A percentile compares a stretch with the other conserved stretches of the same genome.
Conservation (phyloP, 2,329 filamentous ascomycete genomes). For the Colletotrichum higginsianum region DNA sequence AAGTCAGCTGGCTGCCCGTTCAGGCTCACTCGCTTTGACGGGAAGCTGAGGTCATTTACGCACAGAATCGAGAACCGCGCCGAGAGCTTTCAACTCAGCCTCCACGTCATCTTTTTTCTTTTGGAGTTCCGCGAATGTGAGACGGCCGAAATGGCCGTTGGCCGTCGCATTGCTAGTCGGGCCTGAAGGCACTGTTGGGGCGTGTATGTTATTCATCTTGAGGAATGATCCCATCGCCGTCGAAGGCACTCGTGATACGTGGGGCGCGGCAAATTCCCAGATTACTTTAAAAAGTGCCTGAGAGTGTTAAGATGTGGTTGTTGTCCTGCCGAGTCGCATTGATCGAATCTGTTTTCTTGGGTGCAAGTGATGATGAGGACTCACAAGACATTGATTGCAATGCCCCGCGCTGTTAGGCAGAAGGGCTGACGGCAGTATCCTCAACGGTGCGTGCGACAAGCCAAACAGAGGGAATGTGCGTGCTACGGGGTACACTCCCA, state of each 20-base stretch:
- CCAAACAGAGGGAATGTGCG: neutral
- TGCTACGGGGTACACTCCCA: neutral
- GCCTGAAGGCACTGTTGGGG: conserved; percentile 78
- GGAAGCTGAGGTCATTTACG: conserved; percentile 47
- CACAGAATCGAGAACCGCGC: conserved; percentile 91
- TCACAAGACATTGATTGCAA: neutral
- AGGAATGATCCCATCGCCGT: conserved; percentile 44
- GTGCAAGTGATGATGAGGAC: too few species aligned
- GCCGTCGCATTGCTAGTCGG: conserved; percentile 74
- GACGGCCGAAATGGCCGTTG: conserved; percentile 74
- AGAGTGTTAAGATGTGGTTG: neutral
- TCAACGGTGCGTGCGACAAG: neutral
- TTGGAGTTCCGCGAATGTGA: conserved; percentile 85
- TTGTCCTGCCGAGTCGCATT: too few species aligned
- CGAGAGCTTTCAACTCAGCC: conserved; percentile 86
- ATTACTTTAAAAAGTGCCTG: neutral
- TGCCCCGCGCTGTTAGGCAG: conserved; percentile 7
- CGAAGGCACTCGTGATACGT: neutral
- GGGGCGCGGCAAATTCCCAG: neutral
- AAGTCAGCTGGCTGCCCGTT: conserved; percentile 41
- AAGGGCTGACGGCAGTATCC: neutral
- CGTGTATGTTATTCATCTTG: conserved; percentile 71
- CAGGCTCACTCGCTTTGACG: neutral
- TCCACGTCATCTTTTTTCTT: conserved; percentile 88
- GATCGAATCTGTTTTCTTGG: too few species aligned